Percentiles rank a stretch among this genome's conserved stretches.
phyloP scores from a whole-genome alignment of 257 asterid species.

The Eucommia ulmoides region DNA sequence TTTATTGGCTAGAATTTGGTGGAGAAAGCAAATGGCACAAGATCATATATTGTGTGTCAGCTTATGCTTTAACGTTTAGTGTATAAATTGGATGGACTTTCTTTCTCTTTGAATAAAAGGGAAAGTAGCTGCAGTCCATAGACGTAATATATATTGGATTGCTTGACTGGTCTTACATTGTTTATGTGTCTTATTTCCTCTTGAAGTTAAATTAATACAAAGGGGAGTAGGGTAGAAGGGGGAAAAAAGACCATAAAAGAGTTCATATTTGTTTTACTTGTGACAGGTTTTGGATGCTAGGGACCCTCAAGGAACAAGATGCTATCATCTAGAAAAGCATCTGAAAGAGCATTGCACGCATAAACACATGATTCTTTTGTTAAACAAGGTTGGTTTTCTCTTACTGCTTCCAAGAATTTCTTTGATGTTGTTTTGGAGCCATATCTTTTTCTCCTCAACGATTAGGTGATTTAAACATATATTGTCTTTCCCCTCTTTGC shows the following conservation, averaged over 20 bases:
- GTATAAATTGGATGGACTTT: too few species aligned
- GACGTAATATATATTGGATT: too few species aligned
- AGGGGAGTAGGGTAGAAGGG: too few species aligned
- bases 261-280: not conserved
- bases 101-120: too few species aligned
- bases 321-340: conserved; percentile 94
- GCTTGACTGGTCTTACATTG: too few species aligned
- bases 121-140: too few species aligned
- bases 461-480: not conserved
- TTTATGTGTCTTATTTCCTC: too few species aligned
- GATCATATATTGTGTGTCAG: too few species aligned
- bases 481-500: not conserved
- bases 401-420: not conserved
- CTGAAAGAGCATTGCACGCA: conserved; percentile 86
- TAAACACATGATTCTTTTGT: conserved; percentile 78
- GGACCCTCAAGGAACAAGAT: conserved; percentile 96
- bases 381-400: conserved; percentile 54
- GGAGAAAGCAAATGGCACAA: too few species aligned
- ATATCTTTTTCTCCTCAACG: not conserved
- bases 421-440: not conserved
- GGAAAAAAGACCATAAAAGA: not conserved
- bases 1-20: too few species aligned
- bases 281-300: conserved; percentile 88
- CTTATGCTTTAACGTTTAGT: too few species aligned
- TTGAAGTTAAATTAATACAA: too few species aligned